Conservation (phyloP, 345 rosid genomes). For the Eucalyptus albens region DNA sequence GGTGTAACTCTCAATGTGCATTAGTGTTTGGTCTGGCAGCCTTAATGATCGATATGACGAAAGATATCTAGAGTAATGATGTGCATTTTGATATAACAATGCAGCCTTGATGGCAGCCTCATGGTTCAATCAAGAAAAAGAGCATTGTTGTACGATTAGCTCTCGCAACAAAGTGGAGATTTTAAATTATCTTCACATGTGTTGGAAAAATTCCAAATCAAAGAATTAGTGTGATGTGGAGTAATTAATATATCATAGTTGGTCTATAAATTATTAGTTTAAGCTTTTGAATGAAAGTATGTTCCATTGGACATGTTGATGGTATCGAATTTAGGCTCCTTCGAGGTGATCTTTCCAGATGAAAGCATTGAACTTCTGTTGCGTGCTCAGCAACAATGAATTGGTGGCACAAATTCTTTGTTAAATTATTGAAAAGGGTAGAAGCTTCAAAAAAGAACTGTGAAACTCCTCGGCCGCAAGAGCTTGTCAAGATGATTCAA, state of each 20-base stretch:
- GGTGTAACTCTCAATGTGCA: not conserved
- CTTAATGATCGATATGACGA: not conserved
- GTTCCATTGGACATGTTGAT: not conserved
- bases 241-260: not conserved
- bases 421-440: not conserved
- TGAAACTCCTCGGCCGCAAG: not conserved
- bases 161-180: not conserved
- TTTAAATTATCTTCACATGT: not conserved
- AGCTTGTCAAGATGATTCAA: not conserved
- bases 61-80: not conserved
- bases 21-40: not conserved
- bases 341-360: not conserved
- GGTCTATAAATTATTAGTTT: not conserved
- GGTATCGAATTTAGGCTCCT: no score
- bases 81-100: not conserved
- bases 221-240: not conserved
- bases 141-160: not conserved
- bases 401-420: not conserved
- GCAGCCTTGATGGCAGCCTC: not conserved
- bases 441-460: not conserved
- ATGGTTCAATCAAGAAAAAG: not conserved
- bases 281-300: not conserved
- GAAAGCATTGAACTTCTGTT: not conserved
- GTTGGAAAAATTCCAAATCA: not conserved
- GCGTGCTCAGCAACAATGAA: not conserved